A percentile compares a stretch with the other conserved stretches of the same genome.
Evolutionary conservation across 148 eudicot genomes (phyloP).

Genomic region (Camellia sinensis): DNA sequence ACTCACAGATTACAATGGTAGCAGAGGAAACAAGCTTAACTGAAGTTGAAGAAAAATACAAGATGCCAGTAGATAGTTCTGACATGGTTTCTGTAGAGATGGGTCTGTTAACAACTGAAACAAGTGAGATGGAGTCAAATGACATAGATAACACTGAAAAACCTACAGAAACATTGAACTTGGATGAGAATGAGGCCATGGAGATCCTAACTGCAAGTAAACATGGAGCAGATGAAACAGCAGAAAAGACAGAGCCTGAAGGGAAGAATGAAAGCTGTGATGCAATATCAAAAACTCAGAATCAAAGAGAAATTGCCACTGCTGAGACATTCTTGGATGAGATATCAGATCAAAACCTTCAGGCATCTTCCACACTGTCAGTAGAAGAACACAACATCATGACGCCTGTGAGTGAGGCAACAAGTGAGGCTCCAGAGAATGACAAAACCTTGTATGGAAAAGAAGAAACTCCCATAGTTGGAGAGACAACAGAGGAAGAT

Average conservation of each 20-base stretch:
- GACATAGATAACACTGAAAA: neutral
- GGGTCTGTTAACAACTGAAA: constrained; percentile 6
- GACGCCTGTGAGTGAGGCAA: neutral
- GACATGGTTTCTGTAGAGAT: constrained; percentile 9
- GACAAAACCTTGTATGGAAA: neutral
- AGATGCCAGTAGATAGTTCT: neutral
- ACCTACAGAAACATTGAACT: neutral
- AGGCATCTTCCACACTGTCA: constrained; percentile 7
- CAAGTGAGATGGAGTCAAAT: neutral
- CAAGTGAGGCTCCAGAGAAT: constrained; percentile 10
- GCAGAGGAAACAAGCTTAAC: neutral
- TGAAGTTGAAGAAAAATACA: constrained; percentile 7
- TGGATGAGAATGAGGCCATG: neutral
- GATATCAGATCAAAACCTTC: neutral
- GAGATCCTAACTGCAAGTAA: constrained; percentile 1
- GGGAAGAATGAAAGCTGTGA: neutral
- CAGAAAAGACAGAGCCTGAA: constrained; percentile 3
- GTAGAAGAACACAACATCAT: neutral
- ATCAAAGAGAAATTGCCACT: constrained; percentile 6
- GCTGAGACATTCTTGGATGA: neutral
- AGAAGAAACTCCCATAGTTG: constrained; percentile 1
- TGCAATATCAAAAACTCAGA: neutral
- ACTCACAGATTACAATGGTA: neutral
- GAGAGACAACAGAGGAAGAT: constrained; percentile 9
- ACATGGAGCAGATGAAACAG: constrained; percentile 9